Conservation (phyloP, 2,329 filamentous ascomycete genomes). For the Ophidiomyces ophidiicola region DNA sequence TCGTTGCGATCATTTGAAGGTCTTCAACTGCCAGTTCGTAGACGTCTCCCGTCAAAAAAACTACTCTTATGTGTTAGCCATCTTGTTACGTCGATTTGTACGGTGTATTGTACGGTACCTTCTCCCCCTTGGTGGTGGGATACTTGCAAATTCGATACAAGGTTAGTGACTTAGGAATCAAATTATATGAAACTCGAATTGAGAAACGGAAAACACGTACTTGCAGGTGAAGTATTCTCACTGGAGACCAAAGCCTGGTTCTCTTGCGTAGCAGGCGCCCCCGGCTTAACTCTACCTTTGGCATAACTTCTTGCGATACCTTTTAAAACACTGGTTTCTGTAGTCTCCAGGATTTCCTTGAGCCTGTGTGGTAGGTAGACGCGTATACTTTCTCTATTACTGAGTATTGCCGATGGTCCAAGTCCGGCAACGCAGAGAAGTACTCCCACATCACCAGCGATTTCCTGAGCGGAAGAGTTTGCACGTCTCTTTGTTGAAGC, state of each 20-base stretch:
- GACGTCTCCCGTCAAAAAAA: neutral
- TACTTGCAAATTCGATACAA: neutral
- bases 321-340: neutral
- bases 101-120: neutral
- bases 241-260: neutral
- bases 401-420: neutral
- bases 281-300: neutral
- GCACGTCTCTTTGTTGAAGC: neutral
- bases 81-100: neutral
- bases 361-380: neutral
- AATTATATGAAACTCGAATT: neutral
- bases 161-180: neutral
- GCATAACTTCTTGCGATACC: neutral
- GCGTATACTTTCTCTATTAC: neutral
- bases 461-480: neutral
- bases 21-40: slow-evolving; percentile 1
- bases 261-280: neutral
- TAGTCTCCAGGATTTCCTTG: neutral
- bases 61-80: neutral
- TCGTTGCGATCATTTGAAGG: neutral
- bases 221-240: neutral
- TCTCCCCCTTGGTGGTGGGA: neutral
- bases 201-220: neutral
- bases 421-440: neutral
- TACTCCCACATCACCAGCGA: neutral